Evolutionary conservation across 441 rosid genomes (phyloP).

Genomic region (Euphorbia celastroides): DNA sequence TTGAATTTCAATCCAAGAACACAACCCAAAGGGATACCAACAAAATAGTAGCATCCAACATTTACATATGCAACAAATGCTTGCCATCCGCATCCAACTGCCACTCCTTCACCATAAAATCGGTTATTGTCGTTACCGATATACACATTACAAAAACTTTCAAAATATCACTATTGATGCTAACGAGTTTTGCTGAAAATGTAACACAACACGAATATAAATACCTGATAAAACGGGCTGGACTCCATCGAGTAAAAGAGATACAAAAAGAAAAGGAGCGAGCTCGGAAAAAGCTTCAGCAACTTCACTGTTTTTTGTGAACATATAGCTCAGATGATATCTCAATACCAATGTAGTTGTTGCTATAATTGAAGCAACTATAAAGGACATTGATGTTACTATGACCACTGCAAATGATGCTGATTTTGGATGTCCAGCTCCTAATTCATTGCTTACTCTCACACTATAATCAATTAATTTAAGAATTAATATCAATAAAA

Average conservation of each 20-base stretch:
- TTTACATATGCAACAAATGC: conserved; percentile 28
- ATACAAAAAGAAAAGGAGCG: conserved; percentile 30
- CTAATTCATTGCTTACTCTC: conserved; percentile 50
- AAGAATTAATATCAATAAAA: not conserved
- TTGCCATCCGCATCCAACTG: conserved; percentile 30
- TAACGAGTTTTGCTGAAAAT: too few species aligned
- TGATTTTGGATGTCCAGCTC: conserved; percentile 46
- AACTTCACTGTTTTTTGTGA: conserved; percentile 34
- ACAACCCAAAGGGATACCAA: conserved; percentile 52
- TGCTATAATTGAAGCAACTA: conserved; percentile 22
- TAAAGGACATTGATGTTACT: conserved; percentile 28
- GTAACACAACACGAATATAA: too few species aligned
- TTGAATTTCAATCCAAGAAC: conserved; percentile 37
- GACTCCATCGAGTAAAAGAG: conserved; percentile 39
- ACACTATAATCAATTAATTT: conserved; percentile 25
- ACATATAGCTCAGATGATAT: conserved; percentile 38
- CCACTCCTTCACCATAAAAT: conserved; percentile 21
- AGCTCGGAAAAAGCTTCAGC: conserved; percentile 42
- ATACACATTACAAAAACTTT: too few species aligned
- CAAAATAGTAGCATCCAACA: conserved; percentile 33
- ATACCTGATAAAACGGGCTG: conserved; percentile 52
- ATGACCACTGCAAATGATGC: conserved; percentile 30
- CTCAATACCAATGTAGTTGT: conserved; percentile 23
- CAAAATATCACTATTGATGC: too few species aligned
- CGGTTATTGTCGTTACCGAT: too few species aligned